These are phyloP conservation scores for Eremochloa ophiuroides DNA, from an alignment of 176 grass and related monocot species.

Conservation along the genomic window DNA sequence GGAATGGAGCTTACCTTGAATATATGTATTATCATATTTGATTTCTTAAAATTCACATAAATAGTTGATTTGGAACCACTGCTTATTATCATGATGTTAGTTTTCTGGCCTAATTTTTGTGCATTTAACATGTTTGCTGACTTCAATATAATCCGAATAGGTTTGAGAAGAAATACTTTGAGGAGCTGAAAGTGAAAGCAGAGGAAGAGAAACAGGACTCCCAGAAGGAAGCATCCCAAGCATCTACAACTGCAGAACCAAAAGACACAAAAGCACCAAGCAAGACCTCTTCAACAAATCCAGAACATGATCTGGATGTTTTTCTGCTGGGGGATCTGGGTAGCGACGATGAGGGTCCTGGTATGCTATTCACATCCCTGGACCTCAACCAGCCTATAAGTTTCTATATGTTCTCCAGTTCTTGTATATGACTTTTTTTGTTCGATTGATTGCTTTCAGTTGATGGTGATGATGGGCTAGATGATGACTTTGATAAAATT, in stretches of 20 bases:
- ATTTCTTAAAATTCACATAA: not conserved
- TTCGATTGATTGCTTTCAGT: constrained; percentile 44
- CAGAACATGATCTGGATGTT: constrained; percentile 82
- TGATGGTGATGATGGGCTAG: constrained; percentile 64
- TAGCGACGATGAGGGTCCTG: constrained; percentile 78
- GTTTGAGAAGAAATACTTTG: constrained; percentile 80
- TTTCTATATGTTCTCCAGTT: constrained; percentile 1
- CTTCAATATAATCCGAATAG: constrained; percentile 38
- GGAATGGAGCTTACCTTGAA: not conserved
- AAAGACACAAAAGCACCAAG: constrained; percentile 59
- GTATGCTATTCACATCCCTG: constrained; percentile 36
- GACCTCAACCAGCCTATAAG: constrained; percentile 2
- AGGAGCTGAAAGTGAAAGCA: constrained; percentile 72
- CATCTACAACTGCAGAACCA: constrained; percentile 31
- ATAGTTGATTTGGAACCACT: not conserved
- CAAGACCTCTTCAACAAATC: constrained; percentile 73
- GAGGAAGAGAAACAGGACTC: constrained; percentile 53
- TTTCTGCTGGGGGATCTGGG: constrained; percentile 95
- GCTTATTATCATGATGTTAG: not conserved
- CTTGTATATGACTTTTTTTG: constrained; percentile 20
- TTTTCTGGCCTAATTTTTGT: not conserved
- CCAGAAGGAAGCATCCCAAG: constrained; percentile 43
- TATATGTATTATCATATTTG: not conserved
- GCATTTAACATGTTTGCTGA: not conserved
- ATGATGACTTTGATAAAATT: constrained; percentile 94